Percentiles rank a stretch among this genome's conserved stretches.
phyloP scores from a whole-genome alignment of 768 basidiomycete genomes.

The Tylopilus felleus region DNA sequence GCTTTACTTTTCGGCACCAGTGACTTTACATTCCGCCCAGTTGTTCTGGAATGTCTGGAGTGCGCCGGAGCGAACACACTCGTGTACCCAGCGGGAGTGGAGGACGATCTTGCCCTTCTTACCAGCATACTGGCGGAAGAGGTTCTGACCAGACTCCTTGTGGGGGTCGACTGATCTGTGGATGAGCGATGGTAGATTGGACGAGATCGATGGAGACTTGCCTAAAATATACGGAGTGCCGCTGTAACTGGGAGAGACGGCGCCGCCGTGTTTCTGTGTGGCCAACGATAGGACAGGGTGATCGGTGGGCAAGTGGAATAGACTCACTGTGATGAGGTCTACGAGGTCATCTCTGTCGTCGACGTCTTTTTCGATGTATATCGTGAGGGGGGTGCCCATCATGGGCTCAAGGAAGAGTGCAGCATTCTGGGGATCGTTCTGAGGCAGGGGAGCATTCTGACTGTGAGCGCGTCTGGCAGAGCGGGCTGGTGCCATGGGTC shows the following conservation, averaged over 20 bases:
- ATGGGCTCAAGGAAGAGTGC: conserved; percentile 78
- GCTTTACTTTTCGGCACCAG: conserved; percentile 66
- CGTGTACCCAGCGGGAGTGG: conserved; percentile 68
- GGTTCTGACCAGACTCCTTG: conserved; percentile 74
- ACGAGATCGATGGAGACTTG: conserved; percentile 33
- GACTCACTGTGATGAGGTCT: conserved; percentile 63
- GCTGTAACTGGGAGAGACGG: conserved; percentile 71
- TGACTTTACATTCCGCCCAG: conserved; percentile 81
- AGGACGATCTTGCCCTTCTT: conserved; percentile 82
- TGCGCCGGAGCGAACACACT: conserved; percentile 66
- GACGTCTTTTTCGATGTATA: conserved; percentile 83
- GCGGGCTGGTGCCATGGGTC: conserved; percentile 85
- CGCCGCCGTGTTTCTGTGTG: conserved; percentile 72
- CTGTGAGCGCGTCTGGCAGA: conserved; percentile 49
- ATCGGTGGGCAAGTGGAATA: conserved; percentile 4
- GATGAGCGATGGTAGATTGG: conserved; percentile 2
- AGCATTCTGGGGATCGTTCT: conserved; percentile 37
- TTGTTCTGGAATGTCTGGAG: conserved; percentile 73
- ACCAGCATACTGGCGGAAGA: conserved; percentile 73
- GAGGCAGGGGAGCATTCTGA: conserved; percentile 24
- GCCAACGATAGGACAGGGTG: neutral
- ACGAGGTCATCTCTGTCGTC: conserved; percentile 62
- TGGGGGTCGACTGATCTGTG: conserved; percentile 63
- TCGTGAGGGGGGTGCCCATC: conserved; percentile 68
- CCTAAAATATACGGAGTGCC: conserved; percentile 78